Conservation (phyloP, 257 asterid species). For the Osmanthus fragrans region DNA sequence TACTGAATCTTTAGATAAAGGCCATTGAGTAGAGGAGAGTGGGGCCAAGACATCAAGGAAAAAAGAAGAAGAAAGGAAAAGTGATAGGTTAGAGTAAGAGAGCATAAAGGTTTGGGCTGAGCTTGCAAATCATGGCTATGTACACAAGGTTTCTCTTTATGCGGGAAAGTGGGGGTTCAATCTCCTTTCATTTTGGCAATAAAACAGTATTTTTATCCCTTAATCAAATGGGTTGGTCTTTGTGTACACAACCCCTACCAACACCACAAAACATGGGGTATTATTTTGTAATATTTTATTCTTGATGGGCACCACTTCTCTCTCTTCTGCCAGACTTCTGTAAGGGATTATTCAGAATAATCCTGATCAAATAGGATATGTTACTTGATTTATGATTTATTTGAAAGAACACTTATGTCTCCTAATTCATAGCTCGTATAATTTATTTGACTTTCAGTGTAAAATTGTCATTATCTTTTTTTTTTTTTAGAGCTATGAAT, state of each 20-base stretch:
- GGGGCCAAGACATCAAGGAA: constrained; percentile 20
- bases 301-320: no score
- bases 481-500: no score
- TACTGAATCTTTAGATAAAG: not conserved
- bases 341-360: no score
- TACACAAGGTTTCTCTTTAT: constrained; percentile 33
- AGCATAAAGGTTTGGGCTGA: constrained; percentile 21
- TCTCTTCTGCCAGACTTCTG: no score
- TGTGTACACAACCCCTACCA: no score
- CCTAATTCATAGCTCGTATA: not conserved
- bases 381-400: constrained; percentile 10
- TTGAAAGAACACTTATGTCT: not conserved
- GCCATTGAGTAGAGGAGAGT: constrained; percentile 4
- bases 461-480: not conserved
- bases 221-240: not conserved
- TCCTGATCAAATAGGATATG: not conserved
- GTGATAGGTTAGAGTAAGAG: constrained; percentile 11
- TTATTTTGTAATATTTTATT: no score
- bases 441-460: not conserved
- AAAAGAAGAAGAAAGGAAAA: constrained; percentile 14
- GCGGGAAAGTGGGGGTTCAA: constrained; percentile 32
- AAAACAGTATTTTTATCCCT: not conserved
- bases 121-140: constrained; percentile 37
- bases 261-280: no score
- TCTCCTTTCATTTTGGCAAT: constrained; percentile 14